A percentile compares a stretch with the other conserved stretches of the same genome.
phyloP scores from a whole-genome alignment of 805 yeast genomes.

The Metschnikowia bowlesiae region DNA sequence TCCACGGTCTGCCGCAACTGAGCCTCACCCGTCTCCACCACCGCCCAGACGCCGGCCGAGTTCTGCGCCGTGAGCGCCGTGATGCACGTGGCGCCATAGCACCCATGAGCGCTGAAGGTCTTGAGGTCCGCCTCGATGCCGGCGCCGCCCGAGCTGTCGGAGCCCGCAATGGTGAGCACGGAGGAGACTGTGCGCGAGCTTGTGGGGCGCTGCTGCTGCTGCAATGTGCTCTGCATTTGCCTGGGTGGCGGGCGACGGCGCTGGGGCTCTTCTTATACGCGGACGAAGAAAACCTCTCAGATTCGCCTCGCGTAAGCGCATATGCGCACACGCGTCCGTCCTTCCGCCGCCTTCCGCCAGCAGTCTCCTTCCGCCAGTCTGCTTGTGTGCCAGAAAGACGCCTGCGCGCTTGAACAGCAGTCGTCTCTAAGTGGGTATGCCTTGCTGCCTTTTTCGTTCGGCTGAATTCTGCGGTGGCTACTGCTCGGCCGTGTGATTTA shows the following conservation, averaged over 20 bases:
- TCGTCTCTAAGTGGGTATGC: too few relatives aligned
- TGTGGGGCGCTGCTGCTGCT: background rate
- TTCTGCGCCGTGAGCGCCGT: slow-evolving; percentile 82
- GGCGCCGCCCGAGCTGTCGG: slow-evolving; percentile 87
- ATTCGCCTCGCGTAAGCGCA: slow-evolving; percentile 8
- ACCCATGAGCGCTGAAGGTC: slow-evolving; percentile 68
- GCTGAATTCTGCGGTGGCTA: too few relatives aligned
- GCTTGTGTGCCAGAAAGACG: too few relatives aligned
- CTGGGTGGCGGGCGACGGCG: background rate
- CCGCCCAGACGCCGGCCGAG: slow-evolving; percentile 44
- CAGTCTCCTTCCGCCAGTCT: too few relatives aligned
- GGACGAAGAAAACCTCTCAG: slow-evolving; percentile 5
- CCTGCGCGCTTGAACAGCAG: too few relatives aligned
- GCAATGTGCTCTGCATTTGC: background rate
- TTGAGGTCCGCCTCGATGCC: slow-evolving; percentile 88
- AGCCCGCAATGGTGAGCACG: slow-evolving; percentile 53
- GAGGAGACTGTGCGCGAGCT: slow-evolving; percentile 6
- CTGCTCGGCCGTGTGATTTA: too few relatives aligned
- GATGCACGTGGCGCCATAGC: slow-evolving; percentile 73
- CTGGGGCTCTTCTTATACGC: background rate
- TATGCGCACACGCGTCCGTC: background rate
- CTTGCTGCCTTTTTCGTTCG: too few relatives aligned
- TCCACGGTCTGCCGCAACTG: slow-evolving; percentile 48
- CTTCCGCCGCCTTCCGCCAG: too few relatives aligned
- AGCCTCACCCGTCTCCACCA: slow-evolving; percentile 39